Percentiles rank a stretch among this genome's conserved stretches.
phyloP scores from a whole-genome alignment of 2,329 filamentous ascomycete species.

The Penicillium vulpinum region DNA sequence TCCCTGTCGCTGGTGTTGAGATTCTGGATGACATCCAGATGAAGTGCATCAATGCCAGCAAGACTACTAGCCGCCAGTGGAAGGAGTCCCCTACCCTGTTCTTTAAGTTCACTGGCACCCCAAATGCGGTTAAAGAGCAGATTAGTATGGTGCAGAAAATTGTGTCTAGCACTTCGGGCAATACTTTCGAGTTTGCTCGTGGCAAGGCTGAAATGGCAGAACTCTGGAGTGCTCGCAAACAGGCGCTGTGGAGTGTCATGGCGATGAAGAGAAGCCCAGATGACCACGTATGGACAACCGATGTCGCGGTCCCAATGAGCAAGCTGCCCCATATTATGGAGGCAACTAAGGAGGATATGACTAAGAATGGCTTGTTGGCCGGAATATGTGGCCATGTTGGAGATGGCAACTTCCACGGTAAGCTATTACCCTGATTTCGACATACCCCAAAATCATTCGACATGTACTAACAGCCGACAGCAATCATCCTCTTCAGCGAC shows the following conservation, averaged over 20 bases:
- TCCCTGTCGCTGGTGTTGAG: conserved; percentile 88
- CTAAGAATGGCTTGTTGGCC: conserved; percentile 61
- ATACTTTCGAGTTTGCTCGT: conserved; percentile 67
- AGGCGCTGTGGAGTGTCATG: conserved; percentile 72
- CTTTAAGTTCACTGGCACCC: conserved; percentile 72
- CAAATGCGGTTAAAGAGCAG: conserved; percentile 63
- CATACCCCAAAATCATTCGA: not conserved
- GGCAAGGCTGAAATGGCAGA: conserved; percentile 65
- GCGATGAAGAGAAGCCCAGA: conserved; percentile 60
- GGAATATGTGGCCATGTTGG: conserved; percentile 73
- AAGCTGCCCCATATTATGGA: conserved; percentile 71
- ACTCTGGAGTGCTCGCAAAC: conserved; percentile 74
- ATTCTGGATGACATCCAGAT: conserved; percentile 92
- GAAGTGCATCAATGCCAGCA: conserved; percentile 61
- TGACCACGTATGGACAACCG: conserved; percentile 73
- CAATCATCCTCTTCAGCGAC: conserved; percentile 63
- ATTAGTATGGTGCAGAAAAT: conserved; percentile 61
- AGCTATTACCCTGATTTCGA: conserved; percentile 17
- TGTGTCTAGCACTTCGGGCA: conserved; percentile 55
- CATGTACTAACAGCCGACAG: conserved; percentile 32
- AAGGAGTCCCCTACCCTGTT: conserved; percentile 70
- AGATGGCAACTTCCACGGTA: conserved; percentile 72
- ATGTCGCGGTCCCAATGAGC: conserved; percentile 76
- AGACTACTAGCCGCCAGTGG: conserved; percentile 57
- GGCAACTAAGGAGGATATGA: conserved; percentile 65